Base-by-base conservation (phyloP, 2,329 filamentous ascomycete species). In the Paramyrothecium roridum region DNA sequence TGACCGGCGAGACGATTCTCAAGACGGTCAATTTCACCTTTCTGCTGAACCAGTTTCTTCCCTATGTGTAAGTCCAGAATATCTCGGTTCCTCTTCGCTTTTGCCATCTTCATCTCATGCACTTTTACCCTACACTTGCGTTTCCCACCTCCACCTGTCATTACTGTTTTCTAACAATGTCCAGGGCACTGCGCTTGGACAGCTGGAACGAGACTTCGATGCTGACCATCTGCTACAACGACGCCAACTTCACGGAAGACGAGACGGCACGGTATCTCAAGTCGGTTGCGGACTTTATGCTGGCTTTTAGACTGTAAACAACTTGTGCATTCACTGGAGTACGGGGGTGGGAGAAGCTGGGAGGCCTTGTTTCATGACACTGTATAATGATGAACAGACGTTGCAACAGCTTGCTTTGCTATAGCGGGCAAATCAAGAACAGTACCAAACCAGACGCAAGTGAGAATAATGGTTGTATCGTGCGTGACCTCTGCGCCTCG, bases 141-240 rank as follows among this genome's bases (percentile, higher is more conserved):
- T n/a, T n/a, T n/a, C n/a, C n/a, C n/a, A n/a, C n/a, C n/a, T n/a
- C n/a, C n/a, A n/a, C 26, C 6, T 30, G 26, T 30, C 26, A 8
- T 6, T 43, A 16, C 37, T n/a, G 50, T 19, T 23, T 4, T 50
- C 54, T 55, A 30, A 55, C 30, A 20, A 33, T 37, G 12, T 13
- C n/a, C 10, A 55, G 54, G 54, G 54, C 50, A 23, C 45, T 55
- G 13, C 49, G 54, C 16, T 48, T 55, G 16, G 54, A 55, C 26
- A 55, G 54, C 50, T 55, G 54, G 54, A 47, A 50, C 37, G 54
- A 48, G 22, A 50, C 49, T 8, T 55, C 54, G 4, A 55, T 50
- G 13, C 43, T 55, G 3, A 52, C 49, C n/a, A 52, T 52, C 43
- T 52, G 50, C 20, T 55, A 55, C 45, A 55, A 55, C 19, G 54